phyloP scores from a whole-genome alignment of 139 green algal genomes.

The Astrephomene gubernaculifera region DNA sequence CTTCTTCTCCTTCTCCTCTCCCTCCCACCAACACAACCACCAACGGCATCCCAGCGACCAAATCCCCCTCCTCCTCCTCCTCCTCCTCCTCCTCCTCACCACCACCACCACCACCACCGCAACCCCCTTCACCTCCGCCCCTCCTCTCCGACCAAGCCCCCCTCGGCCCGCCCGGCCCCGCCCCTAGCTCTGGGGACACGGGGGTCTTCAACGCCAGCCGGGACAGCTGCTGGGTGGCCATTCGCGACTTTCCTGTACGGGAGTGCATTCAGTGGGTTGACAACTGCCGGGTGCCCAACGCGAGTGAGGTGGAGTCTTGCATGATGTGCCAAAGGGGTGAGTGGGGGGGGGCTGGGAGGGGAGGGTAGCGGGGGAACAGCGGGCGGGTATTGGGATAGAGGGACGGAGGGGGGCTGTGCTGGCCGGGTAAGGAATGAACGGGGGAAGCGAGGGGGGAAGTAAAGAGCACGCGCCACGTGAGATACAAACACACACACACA shows the following conservation, averaged over 20 bases:
- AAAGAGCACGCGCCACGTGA: background rate
- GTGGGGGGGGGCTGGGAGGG: background rate
- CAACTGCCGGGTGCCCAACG: slow-evolving; percentile 16
- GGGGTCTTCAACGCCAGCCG: background rate
- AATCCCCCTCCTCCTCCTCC: background rate
- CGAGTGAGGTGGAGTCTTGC: slow-evolving; percentile 14
- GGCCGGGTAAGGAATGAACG: background rate
- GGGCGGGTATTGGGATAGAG: background rate
- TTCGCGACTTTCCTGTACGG: slow-evolving; percentile 7
- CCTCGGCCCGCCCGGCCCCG: background rate
- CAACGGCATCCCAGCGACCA: background rate
- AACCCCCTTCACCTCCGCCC: background rate
- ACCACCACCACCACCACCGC: background rate
- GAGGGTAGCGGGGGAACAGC: background rate
- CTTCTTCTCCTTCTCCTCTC: background rate
- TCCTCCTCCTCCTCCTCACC: background rate
- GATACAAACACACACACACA: background rate
- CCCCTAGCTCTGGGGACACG: background rate
- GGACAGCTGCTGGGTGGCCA: slow-evolving; percentile 17
- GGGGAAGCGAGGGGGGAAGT: background rate
- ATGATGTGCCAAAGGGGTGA: slow-evolving; percentile 35
- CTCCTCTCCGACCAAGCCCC: background rate
- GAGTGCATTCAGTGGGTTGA: slow-evolving; percentile 25
- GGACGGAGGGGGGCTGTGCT: background rate
- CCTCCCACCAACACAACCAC: background rate